Evolutionary conservation across 805 yeast genomes (phyloP).

Genomic region (Isabelozyma pseudorhagii): DNA sequence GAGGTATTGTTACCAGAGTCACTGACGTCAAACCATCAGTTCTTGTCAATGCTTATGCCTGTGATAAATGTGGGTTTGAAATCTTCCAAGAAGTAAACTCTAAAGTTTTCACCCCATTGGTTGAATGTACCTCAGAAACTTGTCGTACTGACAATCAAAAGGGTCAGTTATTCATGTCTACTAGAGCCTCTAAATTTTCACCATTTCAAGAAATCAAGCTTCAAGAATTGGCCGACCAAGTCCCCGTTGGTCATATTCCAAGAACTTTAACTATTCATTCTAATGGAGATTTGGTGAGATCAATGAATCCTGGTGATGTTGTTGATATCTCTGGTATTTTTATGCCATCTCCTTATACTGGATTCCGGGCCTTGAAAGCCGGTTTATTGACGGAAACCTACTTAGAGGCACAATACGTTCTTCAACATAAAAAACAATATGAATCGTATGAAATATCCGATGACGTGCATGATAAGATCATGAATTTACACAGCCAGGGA

Average conservation of each 20-base stretch:
- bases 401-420: constrained; percentile 79
- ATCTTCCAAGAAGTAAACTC: constrained; percentile 91
- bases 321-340: constrained; percentile 92
- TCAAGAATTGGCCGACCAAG: constrained; percentile 94
- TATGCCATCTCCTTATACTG: constrained; percentile 94
- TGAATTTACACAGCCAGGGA: constrained; percentile 54
- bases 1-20: constrained; percentile 94
- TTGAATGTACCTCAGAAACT: constrained; percentile 78
- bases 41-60: constrained; percentile 89
- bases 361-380: constrained; percentile 87
- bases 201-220: constrained; percentile 94
- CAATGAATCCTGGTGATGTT: constrained; percentile 88
- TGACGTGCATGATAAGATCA: constrained; percentile 55
- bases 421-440: constrained; percentile 87
- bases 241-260: constrained; percentile 97
- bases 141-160: constrained; percentile 77
- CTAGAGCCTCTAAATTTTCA: constrained; percentile 92
- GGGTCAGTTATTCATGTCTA: constrained; percentile 88
- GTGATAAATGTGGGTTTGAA: constrained; percentile 97
- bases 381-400: constrained; percentile 94
- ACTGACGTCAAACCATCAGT: constrained; percentile 95
- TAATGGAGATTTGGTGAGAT: constrained; percentile 87
- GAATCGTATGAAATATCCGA: constrained; percentile 58
- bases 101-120: constrained; percentile 80
- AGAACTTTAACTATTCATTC: constrained; percentile 80